Evolutionary conservation across 2,329 filamentous ascomycete species (phyloP), one percentile per base, ranked within the genome.

Genomic region (Penicillium polonicum): DNA sequence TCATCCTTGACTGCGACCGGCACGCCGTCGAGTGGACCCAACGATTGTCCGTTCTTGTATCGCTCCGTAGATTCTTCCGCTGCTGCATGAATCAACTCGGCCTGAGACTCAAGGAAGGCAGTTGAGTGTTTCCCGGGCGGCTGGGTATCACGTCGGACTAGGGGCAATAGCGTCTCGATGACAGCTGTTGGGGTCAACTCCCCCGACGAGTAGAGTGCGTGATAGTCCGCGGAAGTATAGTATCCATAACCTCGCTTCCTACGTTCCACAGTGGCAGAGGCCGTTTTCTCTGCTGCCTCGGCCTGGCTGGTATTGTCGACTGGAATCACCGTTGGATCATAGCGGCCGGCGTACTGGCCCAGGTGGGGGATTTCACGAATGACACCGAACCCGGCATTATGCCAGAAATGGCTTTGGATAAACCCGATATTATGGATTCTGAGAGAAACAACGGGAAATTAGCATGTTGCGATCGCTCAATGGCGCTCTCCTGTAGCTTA

Each of bases 1-100:
- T 96, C 91, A 69, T 95, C 91, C 76, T 96, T 96, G 66, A 94
- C 84, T 0, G 88, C 89, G 48, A 95, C 83, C 0, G 91, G 92
- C 1, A 96, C 85, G 13, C 92, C 92, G 67, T 96, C 92, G 8
- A 96, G 78, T 5, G 90, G 77, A 13, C 90, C 82, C 17, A 91
- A 73, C 0, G 86, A 82, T 60, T 82, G 81, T 0, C 89, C 88
- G 17, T 81, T 78, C 57, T 85, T 84, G 74, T 89, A 96, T 45
- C 92, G 81, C 69, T 84, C 79, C 0, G 91, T 89, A 1, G 91
- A 94, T 8, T 83, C 88, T 65, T 82, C 82, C 0, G 92, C 91
- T 0, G 90, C 88, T 36, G 83, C 82, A 5, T 86, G 79, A 1
- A 89, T 83, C 19, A 83, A 74, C 23, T 89, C 84, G 9, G 81